Conservation (phyloP, 176 grass and related monocot species). For the Echinochloa phyllopogon region DNA sequence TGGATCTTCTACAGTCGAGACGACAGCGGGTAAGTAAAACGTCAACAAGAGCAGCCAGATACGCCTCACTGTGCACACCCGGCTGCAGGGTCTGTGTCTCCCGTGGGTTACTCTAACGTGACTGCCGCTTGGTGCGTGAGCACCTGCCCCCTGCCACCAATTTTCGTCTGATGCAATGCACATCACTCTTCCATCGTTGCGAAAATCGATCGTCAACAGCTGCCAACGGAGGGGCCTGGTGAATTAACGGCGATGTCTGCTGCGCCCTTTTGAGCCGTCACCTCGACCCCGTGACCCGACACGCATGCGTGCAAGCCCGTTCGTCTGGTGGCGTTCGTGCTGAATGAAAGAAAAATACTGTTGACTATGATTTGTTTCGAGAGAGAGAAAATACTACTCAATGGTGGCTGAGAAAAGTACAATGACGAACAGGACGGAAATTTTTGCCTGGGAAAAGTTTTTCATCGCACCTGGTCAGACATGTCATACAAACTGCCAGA, state of each 20-base stretch:
- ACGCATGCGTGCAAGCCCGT: constrained; percentile 31
- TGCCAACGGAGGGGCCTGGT: not conserved
- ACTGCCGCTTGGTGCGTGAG: not conserved
- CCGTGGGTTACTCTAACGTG: constrained; percentile 12
- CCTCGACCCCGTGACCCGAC: not conserved
- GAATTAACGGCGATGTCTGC: constrained; percentile 2
- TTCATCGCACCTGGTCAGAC: not conserved
- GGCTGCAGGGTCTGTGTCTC: not conserved
- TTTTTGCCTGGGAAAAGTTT: not conserved
- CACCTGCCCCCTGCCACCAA: not conserved
- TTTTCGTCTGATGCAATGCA: not conserved
- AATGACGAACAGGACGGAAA: no score
- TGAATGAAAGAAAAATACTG: no score
- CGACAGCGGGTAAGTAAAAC: not conserved
- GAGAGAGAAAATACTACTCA: no score
- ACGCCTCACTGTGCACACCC: no score
- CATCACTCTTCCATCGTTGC: not conserved
- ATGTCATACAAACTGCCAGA: not conserved
- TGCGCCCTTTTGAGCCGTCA: not conserved
- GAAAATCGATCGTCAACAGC: not conserved
- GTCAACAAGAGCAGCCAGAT: constrained; percentile 8
- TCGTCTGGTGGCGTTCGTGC: no score
- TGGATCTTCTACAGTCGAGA: not conserved
- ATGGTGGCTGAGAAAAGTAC: no score
- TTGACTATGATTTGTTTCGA: no score